Base-by-base conservation (phyloP, 2,329 filamentous ascomycete genomes). In the Venturiaceae sp. region DNA sequence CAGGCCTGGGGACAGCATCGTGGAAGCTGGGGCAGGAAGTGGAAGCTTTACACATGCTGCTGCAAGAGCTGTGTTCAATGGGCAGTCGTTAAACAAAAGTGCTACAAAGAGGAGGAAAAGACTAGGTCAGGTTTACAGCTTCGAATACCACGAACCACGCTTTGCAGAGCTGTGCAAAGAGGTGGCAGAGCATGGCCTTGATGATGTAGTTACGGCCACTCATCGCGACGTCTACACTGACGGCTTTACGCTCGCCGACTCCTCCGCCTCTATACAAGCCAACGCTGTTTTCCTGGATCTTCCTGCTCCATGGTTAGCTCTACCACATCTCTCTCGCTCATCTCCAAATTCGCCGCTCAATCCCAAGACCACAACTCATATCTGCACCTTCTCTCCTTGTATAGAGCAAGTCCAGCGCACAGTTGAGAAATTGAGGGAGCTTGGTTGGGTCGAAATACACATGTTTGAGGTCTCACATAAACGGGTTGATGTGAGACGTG, bases 311-410 rank as follows among this genome's bases (percentile, higher is more conserved):
- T 92, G 89, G 88, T 80, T 87, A 61, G 89, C 89, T 3, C 76
- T 94, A 33, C 85, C 83, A 44, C 87, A 92, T 66, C 77, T 94
- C n/a, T 83, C 85, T 1, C 79, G 88, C 65, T 64, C 76, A 5
- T 63, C 63, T 4, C 62, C 67, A 41, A 50, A 59, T 9, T 67
- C 80, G 1, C 79, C 83, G 0, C 78, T 97, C 11, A 86, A 94
- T 64, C 84, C 89, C 0, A 79, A 80, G n/a, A 80, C 82, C 44
- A 81, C 87, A 5, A 83, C 86, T 1, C 81, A 94, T 67, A 81
- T 99, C 58, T 99, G 94, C 76, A 95, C 91, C 0, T 99, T 99
- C 74, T 95, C 88, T 1, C 94, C 94, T 0, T 99, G 94, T 72
- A 95, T 99, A 63, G 94, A 99, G 73, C 94, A 99, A 75, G 92